Base-by-base conservation (phyloP, 2,329 filamentous ascomycete genomes). In the Onygenales sp. region DNA sequence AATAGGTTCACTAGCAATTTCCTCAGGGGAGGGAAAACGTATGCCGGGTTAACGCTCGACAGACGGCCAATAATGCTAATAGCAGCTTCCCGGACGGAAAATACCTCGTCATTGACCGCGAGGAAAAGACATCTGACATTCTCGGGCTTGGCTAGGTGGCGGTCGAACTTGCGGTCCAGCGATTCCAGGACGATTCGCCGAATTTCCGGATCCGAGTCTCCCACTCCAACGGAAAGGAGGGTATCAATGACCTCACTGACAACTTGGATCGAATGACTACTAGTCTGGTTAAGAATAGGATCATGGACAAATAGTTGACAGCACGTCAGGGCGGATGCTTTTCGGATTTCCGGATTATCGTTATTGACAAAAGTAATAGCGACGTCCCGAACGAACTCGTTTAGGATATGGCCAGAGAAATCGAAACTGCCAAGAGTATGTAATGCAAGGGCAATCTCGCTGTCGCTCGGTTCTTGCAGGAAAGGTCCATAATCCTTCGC, bases 161-260 rank as follows among this genome's bases (percentile, higher is more conserved):
- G 85, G 66, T 98, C 93, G 63, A 99, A 99, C 50, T 93, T 87
- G 59, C 88, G 84, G 67, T 97, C 93, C 8, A 99, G 78, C 14
- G 93, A 93, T 49, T 85, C 83, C 21, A 98, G 78, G 2, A 98
- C 92, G 0, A 89, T 95, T 62, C 84, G 81, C 55, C 93, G 84
- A 58, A 98, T 99, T 60, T 87, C 87, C 11, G 90, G 81, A 61
- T 96, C 89, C 1, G 86, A 84, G 65, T 99, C 93, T 11, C 92
- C 93, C 32, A 98, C 88, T 49, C 90, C 92, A 40, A 97, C 91
- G 0, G 92, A 96, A 57, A 98, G 77, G 0, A 99, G 81, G 65
- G 93, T 96, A 71, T 97, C 91, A 54, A 99, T 95, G 34, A 99
- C 93, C 67, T 98, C 93, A 52, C 92, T 88, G 45, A 99, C 94